Percentiles rank a stretch among this genome's conserved stretches.
These are phyloP conservation scores for Zymoseptoria passerinii DNA, from an alignment of 2,329 filamentous ascomycete species.

Conservation along the genomic window DNA sequence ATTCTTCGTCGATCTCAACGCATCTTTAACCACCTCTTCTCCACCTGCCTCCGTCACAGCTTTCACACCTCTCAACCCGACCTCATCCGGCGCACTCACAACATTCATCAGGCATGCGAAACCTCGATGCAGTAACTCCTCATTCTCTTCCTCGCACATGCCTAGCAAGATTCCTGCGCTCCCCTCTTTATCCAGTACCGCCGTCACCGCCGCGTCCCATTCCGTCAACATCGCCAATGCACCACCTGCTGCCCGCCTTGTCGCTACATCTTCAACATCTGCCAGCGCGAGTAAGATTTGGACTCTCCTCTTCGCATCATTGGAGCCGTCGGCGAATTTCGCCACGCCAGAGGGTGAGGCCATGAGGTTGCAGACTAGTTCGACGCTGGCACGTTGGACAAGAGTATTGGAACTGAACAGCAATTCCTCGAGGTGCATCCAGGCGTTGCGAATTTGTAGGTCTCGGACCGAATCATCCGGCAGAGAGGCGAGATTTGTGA, in stretches of 20 bases:
- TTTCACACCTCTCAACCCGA: slow-evolving; percentile 52
- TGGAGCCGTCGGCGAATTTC: slow-evolving; percentile 59
- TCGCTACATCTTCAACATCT: slow-evolving; percentile 73
- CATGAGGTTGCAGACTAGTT: slow-evolving; percentile 86
- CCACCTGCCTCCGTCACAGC: slow-evolving; percentile 51
- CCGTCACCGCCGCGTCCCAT: slow-evolving; percentile 65
- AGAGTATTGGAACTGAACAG: slow-evolving; percentile 67
- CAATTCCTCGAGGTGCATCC: slow-evolving; percentile 73
- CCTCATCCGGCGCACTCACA: slow-evolving; percentile 56
- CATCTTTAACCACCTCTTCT: slow-evolving; percentile 61
- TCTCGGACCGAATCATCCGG: slow-evolving; percentile 56
- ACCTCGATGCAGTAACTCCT: slow-evolving; percentile 60
- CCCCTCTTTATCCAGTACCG: slow-evolving; percentile 59
- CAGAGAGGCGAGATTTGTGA: slow-evolving; percentile 82
- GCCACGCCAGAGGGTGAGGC: slow-evolving; percentile 58
- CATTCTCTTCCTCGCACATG: slow-evolving; percentile 63
- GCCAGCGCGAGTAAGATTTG: slow-evolving; percentile 81
- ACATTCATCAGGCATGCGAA: slow-evolving; percentile 60
- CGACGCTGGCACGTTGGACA: slow-evolving; percentile 74
- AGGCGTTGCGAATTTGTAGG: slow-evolving; percentile 64
- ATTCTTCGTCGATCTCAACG: slow-evolving; percentile 59
- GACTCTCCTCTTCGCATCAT: slow-evolving; percentile 62
- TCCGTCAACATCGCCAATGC: slow-evolving; percentile 77
- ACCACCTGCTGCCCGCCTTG: slow-evolving; percentile 75
- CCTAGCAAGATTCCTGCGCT: slow-evolving; percentile 72